phyloP scores from a whole-genome alignment of 2,329 filamentous ascomycete genomes.

The Alternaria triticimaculans region DNA sequence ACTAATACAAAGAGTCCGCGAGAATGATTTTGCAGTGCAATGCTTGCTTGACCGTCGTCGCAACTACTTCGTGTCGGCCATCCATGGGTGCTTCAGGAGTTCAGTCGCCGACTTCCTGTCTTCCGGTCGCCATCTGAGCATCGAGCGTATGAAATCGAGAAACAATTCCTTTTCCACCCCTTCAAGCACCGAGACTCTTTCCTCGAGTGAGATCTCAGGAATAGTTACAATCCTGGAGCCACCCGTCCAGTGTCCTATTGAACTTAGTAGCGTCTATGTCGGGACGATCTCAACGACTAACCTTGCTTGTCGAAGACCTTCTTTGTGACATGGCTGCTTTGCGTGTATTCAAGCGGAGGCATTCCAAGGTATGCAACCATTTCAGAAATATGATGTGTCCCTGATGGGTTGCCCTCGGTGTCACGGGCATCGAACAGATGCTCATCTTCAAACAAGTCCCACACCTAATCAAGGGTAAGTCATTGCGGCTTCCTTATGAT shows the following conservation, averaged over 20 bases:
- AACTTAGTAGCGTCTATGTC: slow-evolving; percentile 21
- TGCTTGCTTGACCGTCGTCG: background rate
- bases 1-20: background rate
- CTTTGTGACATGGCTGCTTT: slow-evolving; percentile 28
- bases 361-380: slow-evolving; percentile 38
- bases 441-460: slow-evolving; percentile 48
- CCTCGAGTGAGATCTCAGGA: slow-evolving; percentile 24
- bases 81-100: slow-evolving; percentile 32
- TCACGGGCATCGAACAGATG: slow-evolving; percentile 43
- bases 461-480: slow-evolving; percentile 33
- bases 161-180: slow-evolving; percentile 40
- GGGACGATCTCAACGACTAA: slow-evolving; percentile 20
- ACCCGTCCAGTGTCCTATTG: slow-evolving; percentile 27
- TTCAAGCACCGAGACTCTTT: slow-evolving; percentile 24
- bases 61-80: background rate
- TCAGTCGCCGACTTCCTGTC: slow-evolving; percentile 34
- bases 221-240: slow-evolving; percentile 19
- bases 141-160: slow-evolving; percentile 43
- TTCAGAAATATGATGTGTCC: slow-evolving; percentile 40
- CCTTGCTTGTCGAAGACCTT: slow-evolving; percentile 34
- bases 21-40: background rate
- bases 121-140: slow-evolving; percentile 48
- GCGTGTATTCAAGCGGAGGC: slow-evolving; percentile 31
- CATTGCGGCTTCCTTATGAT: slow-evolving; percentile 14
- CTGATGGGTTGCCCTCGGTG: slow-evolving; percentile 31